Evolutionary conservation across 805 yeast genomes (phyloP), one percentile per base, ranked within the genome.

Genomic region (Wickerhamomyces pijperi): DNA sequence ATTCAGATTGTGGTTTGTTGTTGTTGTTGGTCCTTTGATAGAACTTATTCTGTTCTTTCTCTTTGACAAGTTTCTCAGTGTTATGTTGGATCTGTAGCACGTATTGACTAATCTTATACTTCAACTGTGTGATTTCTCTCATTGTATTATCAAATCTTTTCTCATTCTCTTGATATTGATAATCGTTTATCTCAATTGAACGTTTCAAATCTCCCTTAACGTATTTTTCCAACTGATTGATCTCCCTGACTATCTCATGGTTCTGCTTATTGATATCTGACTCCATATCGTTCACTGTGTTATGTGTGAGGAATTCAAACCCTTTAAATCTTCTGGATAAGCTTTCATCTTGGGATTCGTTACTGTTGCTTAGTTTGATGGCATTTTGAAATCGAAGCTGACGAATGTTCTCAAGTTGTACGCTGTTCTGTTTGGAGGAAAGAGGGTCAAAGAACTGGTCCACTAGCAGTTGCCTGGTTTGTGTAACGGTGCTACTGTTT

Each of bases 381-480:
- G n/a, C n/a, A n/a, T n/a, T n/a, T n/a, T n/a, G n/a, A n/a, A n/a
- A n/a, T n/a, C n/a, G n/a, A 21, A 6, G 23, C 9, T 21, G 23
- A 21, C n/a, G 29, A 8, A 11, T 9, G 14, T 25, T 25, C 14
- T 25, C 29, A 7, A 25, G n/a, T 4, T 25, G 29, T 25, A 8
- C 12, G 14, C 29, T 25, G 29, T 25, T 25, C 29, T 25, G 12
- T 25, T 25, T 25, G 9, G 29, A 25, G 5, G 29, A 25, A 14
- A 38, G 15, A 5, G 19, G 36, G 12, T 42, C 44, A 25, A 46
- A 48, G 34, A 48, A 48, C 40, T 48, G 52, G 18, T 48, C 49
- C 6, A 48, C 52, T 1, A 48, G 41, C 18, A 50, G 29, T 17
- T 43, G 34, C 40, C 42, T 43, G 9, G 15, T 33, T 37, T 33